Conservation (phyloP, 2,329 filamentous ascomycete genomes). For the Metarhizium rileyi region DNA sequence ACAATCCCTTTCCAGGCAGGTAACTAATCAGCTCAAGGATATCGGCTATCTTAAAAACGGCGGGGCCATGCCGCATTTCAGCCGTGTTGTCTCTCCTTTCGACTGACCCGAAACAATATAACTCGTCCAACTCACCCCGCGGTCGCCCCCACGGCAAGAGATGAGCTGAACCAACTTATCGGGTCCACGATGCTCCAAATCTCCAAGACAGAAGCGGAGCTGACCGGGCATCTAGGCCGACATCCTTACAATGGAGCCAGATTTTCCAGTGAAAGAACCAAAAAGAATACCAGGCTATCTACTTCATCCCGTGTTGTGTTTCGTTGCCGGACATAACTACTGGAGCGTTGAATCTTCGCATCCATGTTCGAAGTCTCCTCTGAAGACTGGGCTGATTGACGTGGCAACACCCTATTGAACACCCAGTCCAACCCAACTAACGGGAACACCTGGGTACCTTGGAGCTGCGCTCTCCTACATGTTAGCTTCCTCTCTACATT, state of each 20-base stretch:
- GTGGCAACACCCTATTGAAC: background rate
- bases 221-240: background rate
- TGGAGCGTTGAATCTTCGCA: background rate
- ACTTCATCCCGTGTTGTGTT: background rate
- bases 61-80: background rate
- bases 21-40: background rate
- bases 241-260: background rate
- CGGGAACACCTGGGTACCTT: background rate
- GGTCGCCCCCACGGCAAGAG: constrained; percentile 1
- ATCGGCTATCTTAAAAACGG: background rate
- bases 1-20: background rate
- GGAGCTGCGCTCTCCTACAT: background rate
- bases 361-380: too few species aligned
- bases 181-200: constrained; percentile 6
- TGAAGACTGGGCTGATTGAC: too few species aligned
- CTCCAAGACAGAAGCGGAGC: background rate
- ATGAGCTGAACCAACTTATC: constrained; percentile 12
- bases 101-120: background rate
- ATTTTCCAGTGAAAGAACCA: background rate
- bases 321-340: background rate
- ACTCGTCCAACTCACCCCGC: background rate
- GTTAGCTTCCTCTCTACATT: background rate
- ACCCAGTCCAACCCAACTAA: too few species aligned
- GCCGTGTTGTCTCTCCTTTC: background rate
- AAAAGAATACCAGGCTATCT: background rate